Base-by-base conservation (phyloP, 306 rosid species). In the Corylus heterophylla region DNA sequence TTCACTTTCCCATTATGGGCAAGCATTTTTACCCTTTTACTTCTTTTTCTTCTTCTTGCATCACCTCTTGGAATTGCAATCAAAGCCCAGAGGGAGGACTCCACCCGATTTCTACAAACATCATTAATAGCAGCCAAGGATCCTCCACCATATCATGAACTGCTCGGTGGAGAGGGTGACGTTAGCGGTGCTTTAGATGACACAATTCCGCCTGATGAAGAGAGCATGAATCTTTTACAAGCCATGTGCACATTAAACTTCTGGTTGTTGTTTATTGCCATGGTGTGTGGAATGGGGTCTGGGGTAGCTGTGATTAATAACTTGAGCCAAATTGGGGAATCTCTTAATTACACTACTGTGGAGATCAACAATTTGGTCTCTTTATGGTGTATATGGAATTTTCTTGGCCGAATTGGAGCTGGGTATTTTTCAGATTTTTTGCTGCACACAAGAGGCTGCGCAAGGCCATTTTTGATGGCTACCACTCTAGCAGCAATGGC, bases 381-480 rank as follows among this genome's bases (percentile, higher is more conserved):
- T 44, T 37, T 94, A 2, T 94, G 98, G 98, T 92, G 98, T 77
- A 89, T 92, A 88, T 94, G 98, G 98, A 94, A 92, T 73, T 92
- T 94, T 80, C 90, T 94, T 1, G 98, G 98, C 61, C 96, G 98
- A 62, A 91, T 94, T 45, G 98, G 97, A 73, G 98, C 92, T 4
- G 98, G 98, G 0, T 94, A 86, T 72, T 49, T 89, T 20, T 92
- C 98, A 0, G 98, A 94, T 86, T 89, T 80, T 69, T 79, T 94
- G 54, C 86, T 94, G 77, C 97, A 89, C 67, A 77, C 54, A 37
- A 83, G 76, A 79, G 92, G 97, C 25, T 94, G 89, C 92, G 89
- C 93, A 1, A 86, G 97, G 87, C 97, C 97, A 45, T 66, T 86
- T 81, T 75, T 91, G 85, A 91, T 94, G 86, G 84, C 78, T 0